Evolutionary conservation across 2,329 filamentous ascomycete genomes (phyloP).

Genomic region (Sclerotinia borealis): DNA sequence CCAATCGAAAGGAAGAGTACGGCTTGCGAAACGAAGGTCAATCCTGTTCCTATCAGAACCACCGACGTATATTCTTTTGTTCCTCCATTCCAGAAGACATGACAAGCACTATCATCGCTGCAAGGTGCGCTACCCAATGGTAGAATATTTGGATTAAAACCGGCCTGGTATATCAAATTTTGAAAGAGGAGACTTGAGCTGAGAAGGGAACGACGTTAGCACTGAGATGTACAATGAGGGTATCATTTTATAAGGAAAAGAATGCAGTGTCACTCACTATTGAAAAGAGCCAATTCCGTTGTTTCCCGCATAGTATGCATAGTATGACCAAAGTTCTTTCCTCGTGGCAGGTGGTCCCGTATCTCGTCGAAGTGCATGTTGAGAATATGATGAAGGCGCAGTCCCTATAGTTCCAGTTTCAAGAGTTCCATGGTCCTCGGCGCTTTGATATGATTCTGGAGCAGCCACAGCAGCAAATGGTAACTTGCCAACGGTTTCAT

Average conservation of each 20-base stretch:
- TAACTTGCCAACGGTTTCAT: slow-evolving; percentile 16
- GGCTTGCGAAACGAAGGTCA: slow-evolving; percentile 28
- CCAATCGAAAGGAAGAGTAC: slow-evolving; percentile 28
- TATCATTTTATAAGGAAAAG: not conserved
- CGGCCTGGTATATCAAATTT: slow-evolving; percentile 31
- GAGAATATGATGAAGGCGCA: not conserved
- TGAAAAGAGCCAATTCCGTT: slow-evolving; percentile 32
- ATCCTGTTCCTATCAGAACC: slow-evolving; percentile 27
- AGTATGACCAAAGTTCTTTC: slow-evolving; percentile 30
- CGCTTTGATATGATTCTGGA: slow-evolving; percentile 14
- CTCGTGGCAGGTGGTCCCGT: slow-evolving; percentile 23
- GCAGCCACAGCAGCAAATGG: slow-evolving; percentile 25
- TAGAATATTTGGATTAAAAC: slow-evolving; percentile 30
- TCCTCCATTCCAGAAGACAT: slow-evolving; percentile 30
- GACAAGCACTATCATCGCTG: slow-evolving; percentile 27
- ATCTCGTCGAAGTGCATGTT: not conserved
- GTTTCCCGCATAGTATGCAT: slow-evolving; percentile 30
- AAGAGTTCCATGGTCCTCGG: slow-evolving; percentile 20
- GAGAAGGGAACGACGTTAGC: slow-evolving; percentile 5
- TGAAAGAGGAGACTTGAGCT: slow-evolving; percentile 32
- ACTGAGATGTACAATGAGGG: not conserved
- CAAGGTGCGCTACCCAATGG: slow-evolving; percentile 29
- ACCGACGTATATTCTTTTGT: slow-evolving; percentile 28
- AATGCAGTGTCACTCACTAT: slow-evolving; percentile 24
- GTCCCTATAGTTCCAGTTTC: not conserved